Base-by-base conservation (phyloP, 2,329 filamentous ascomycete species). In the Alternaria panax region DNA sequence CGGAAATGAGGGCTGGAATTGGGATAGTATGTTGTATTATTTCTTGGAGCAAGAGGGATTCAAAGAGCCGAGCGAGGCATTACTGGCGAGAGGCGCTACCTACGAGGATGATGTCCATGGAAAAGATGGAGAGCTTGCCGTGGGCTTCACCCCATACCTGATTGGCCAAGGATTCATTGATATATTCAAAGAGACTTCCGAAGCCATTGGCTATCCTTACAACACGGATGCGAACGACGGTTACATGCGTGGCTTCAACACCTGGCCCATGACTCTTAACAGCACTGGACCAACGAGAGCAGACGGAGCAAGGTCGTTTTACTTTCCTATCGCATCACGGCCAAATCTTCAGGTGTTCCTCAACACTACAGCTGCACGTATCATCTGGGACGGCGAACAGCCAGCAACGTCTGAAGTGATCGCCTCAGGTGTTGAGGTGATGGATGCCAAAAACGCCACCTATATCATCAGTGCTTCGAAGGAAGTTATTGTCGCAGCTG, bases 281-380 rank as follows among this genome's bases (percentile, higher is more conserved):
- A 59, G 69, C 1, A 68, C 70, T 2, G 68, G 71, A 16, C 72
- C 78, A 60, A 70, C 80, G 11, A 77, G 82, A 11, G 77, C 80
- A 56, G 82, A 84, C 69, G 80, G 83, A 34, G 82, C 80, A 4
- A 72, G 81, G 16, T 80, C 81, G 5, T 84, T 82, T 62, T 84
- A 83, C 63, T 82, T 75, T 53, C 81, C 82, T 2, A 67, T 80
- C 56, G 71, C 62, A 18, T 51, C 63, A 42, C 71, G 82, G 43
- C 47, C 69, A 2, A 85, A 84, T 60, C 69, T 84, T 1, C 65
- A 80, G 3, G 66, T 83, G 1, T 76, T 82, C 28, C 62, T 79
- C 18, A 80, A 82, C 59, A 80, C 81, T 0, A 72, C 73, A 2
- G 82, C 77, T 1, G 78, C 79, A 41, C 73, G 72, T 27, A 72